Evolutionary conservation across 2,329 filamentous ascomycete species (phyloP), one percentile per base, ranked within the genome.

Genomic region (Tolypocladium ophioglossoides): DNA sequence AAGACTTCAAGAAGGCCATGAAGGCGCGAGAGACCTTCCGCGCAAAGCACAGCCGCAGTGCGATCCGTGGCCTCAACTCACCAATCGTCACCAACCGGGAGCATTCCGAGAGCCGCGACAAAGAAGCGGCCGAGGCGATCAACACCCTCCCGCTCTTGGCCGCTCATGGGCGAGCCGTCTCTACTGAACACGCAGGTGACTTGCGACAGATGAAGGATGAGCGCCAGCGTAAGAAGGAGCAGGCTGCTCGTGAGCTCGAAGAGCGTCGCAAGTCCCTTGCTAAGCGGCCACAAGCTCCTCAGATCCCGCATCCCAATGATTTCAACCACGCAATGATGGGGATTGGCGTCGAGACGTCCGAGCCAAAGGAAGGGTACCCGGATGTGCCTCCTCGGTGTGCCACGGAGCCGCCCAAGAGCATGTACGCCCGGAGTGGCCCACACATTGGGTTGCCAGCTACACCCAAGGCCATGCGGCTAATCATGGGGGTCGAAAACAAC

Each of bases 401-500:
- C 9, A 84, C 82, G 2, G 84, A 87, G 56, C 80, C 83, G 2
- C 77, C 74, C 2, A 70, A 71, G 57, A 76, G 73, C 65, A 78
- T 80, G 67, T 78, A 77, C 57, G 74, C 74, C 37, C 61, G 66
- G 18, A 71, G 64, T 2, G 77, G 77, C 1, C 74, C 79, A 1
- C 78, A 80, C 7, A 79, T 92, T 52, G 91, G 91, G 0, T 78
- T 96, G n/a, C 91, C 92, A 16, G 89, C 91, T 2, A 96, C 91
- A 1, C 91, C 92, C 34, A 85, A 89, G 72, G 91, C 91, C 1
- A 95, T 96, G 91, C 83, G 87, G 22, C 83, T 95, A 1, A 83
- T 89, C 46, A 84, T 92, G 61, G 80, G 82, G 59, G 70, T 76
- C 2, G 79, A 84, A 55, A 73, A 77, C 47, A 44, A 73, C 72